These are phyloP conservation scores for Pseudogymnoascus sp. DNA, from an alignment of 2,329 filamentous ascomycete species.

Conservation along the genomic window DNA sequence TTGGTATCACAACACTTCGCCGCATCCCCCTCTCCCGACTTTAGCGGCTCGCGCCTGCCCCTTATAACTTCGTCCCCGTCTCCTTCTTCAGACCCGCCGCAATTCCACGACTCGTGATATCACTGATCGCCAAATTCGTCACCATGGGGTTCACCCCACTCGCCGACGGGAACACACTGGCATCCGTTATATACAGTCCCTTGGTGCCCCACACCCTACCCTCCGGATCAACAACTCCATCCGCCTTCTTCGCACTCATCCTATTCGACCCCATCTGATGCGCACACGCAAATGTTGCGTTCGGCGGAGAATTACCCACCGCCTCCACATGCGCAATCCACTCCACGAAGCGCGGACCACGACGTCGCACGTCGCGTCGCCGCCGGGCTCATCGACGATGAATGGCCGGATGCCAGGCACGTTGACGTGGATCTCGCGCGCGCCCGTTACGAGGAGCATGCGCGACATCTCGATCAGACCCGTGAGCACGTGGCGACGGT, in stretches of 20 bases:
- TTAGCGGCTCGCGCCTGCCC: not conserved
- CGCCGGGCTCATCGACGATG: slow-evolving; percentile 17
- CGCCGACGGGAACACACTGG: slow-evolving; percentile 68
- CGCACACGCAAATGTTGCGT: slow-evolving; percentile 56
- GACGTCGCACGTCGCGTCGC: not conserved
- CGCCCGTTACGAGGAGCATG: slow-evolving; percentile 71
- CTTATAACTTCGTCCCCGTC: not conserved
- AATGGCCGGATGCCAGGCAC: slow-evolving; percentile 61
- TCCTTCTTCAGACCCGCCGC: slow-evolving; percentile 37
- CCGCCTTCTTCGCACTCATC: slow-evolving; percentile 49
- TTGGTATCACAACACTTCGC: not conserved
- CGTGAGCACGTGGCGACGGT: slow-evolving; percentile 64
- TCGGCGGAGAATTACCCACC: slow-evolving; percentile 45
- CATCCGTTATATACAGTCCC: slow-evolving; percentile 64
- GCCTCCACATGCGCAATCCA: slow-evolving; percentile 51
- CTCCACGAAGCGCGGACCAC: slow-evolving; percentile 47
- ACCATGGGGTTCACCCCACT: slow-evolving; percentile 81
- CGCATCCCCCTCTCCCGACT: not conserved
- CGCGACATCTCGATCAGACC: slow-evolving; percentile 67
- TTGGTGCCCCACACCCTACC: slow-evolving; percentile 60
- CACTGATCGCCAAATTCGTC: slow-evolving; percentile 64
- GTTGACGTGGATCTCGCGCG: slow-evolving; percentile 67
- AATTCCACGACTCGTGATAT: slow-evolving; percentile 56
- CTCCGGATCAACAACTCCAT: slow-evolving; percentile 52
- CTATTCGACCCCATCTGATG: slow-evolving; percentile 77